Evolutionary conservation across 129 eudicot genomes (phyloP), one percentile per base, ranked within the genome.

Genomic region (Scalesia atractyloides): DNA sequence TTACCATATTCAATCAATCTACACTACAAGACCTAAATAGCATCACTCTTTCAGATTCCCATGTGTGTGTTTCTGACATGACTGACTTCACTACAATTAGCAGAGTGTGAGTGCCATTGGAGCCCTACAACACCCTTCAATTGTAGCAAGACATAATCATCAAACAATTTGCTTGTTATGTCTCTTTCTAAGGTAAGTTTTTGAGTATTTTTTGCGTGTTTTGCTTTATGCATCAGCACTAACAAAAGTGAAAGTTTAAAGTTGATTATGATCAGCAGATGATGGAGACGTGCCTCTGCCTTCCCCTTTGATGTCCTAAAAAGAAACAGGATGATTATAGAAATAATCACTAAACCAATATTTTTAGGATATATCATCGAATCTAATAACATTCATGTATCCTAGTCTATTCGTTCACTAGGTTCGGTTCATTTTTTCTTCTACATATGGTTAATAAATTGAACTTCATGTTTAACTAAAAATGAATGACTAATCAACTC

Each of bases 181-280:
- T 63, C 77, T 70, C 76, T 52, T 61, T 70, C 60, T 13, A 36
- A 41, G 26, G 61, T 33, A 65, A 37, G 66, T 75, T 66, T 53
- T 26, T 75, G 18, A 36, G 67, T 44, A n/a, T n/a, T 51, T 11
- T 52, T 24, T 33, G 30, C 52, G 61, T 49, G 60, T 69, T 61
- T 52, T 51, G 39, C 77, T 70, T 70, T 78, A 62, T 70, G 50
- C 72, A 70, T 36, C 64, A 64, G 30, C 74, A 67, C 58, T 48
- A 64, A 72, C 24, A 62, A 67, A 64, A 70, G 77, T 78, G 66
- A 52, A 48, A 70, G 73, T 51, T 73, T 63, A 78, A 78, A 78
- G 77, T 43, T 39, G 67, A 64, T 70, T 57, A 60, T 70, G 76
- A 78, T 71, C 52, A 64, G 48, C 17, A 70, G 67, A 78, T 62